These are phyloP conservation scores for Shiraia bambusicola DNA, from an alignment of 2,329 filamentous ascomycete species.

Conservation along the genomic window DNA sequence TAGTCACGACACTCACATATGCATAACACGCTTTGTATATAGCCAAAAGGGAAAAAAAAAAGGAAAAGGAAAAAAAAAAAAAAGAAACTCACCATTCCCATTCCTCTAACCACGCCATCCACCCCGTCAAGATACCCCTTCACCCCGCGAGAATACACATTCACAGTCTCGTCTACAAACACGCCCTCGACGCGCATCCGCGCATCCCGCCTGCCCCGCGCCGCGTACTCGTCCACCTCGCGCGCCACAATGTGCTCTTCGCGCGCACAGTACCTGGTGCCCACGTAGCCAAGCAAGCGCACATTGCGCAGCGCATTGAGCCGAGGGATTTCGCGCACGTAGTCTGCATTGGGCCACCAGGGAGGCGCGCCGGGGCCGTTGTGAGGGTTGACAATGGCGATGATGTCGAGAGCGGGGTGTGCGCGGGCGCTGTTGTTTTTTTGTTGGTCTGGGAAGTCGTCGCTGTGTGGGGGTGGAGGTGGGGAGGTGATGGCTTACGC, in stretches of 20 bases:
- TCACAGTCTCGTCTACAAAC: constrained; percentile 55
- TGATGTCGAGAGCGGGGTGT: constrained; percentile 49
- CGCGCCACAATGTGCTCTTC: constrained; percentile 17
- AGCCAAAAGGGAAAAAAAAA: too few species aligned
- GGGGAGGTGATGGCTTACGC: constrained; percentile 36
- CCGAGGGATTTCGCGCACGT: constrained; percentile 47
- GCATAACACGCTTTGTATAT: too few species aligned
- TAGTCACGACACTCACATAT: too few species aligned
- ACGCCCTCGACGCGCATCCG: constrained; percentile 50
- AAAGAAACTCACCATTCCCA: constrained; percentile 12
- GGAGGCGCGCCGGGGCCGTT: constrained; percentile 49
- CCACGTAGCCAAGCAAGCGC: constrained; percentile 53
- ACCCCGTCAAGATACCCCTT: constrained; percentile 24
- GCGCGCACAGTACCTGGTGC: constrained; percentile 50
- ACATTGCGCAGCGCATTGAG: constrained; percentile 50
- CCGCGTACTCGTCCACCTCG: constrained; percentile 52
- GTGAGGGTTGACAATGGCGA: constrained; percentile 54
- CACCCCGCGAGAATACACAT: constrained; percentile 17
- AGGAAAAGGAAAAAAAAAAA: background rate
- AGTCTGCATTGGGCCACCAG: constrained; percentile 51
- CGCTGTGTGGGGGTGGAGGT: too few species aligned
- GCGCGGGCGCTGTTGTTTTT: constrained; percentile 16
- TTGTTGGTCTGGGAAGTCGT: background rate
- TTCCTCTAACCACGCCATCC: constrained; percentile 16
- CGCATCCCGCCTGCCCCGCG: constrained; percentile 39